Evolutionary conservation across 352 stramenopile species (phyloP).

Genomic region (Phytophthora boehmeriae): DNA sequence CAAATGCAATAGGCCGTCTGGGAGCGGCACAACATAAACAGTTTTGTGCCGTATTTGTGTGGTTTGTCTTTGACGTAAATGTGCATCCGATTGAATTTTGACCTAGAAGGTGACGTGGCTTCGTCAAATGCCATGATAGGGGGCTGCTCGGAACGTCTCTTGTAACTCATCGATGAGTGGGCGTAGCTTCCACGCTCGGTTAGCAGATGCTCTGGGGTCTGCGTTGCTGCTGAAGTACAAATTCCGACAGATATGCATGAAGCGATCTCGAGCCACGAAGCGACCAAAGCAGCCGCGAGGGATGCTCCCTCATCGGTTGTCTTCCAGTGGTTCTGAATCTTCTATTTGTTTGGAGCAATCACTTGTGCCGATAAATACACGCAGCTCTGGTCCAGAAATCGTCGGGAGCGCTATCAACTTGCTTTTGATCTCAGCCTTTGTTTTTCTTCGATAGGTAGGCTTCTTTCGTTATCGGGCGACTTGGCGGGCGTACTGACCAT

Average conservation of each 20-base stretch:
- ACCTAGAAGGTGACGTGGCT: background rate
- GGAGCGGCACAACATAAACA: conserved; percentile 11
- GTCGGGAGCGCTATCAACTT: background rate
- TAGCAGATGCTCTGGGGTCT: background rate
- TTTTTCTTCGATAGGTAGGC: conserved; percentile 1
- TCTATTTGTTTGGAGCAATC: conserved; percentile 7
- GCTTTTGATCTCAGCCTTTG: background rate
- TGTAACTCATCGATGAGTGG: conserved; percentile 6
- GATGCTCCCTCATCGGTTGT: conserved; percentile 12
- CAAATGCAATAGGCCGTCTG: background rate
- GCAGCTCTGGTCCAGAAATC: conserved; percentile 6
- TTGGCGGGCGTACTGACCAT: conserved; percentile 5
- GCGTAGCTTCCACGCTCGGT: conserved; percentile 9
- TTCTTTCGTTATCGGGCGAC: background rate
- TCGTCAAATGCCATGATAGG: conserved; percentile 2
- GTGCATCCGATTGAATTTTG: conserved; percentile 1
- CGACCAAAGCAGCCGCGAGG: conserved; percentile 1
- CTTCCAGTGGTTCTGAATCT: conserved; percentile 11
- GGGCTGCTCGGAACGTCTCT: conserved; percentile 1
- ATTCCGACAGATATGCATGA: conserved; percentile 10
- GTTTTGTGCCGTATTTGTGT: conserved; percentile 1
- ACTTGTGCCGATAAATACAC: conserved; percentile 5
- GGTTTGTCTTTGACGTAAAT: background rate
- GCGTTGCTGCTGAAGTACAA: conserved; percentile 19
- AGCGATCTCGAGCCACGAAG: conserved; percentile 13